These are phyloP conservation scores for Pythium diclinum DNA, from an alignment of 352 stramenopile genomes.

Conservation along the genomic window DNA sequence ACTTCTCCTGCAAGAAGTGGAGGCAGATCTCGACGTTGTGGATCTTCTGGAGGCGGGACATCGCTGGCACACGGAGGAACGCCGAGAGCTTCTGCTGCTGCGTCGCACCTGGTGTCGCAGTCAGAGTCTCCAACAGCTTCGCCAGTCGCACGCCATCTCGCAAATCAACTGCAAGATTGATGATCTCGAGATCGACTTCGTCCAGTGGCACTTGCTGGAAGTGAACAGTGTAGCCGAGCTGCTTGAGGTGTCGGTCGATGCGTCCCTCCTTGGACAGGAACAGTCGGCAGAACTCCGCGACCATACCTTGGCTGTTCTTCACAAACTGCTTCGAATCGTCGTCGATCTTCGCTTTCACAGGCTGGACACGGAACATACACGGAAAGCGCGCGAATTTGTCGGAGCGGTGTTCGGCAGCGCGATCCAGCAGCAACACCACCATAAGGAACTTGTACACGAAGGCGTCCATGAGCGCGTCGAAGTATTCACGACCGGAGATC, in stretches of 20 bases:
- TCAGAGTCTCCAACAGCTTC: conserved; percentile 91
- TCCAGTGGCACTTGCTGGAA: conserved; percentile 93
- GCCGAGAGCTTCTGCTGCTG: conserved; percentile 45
- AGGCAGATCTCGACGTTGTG: conserved; percentile 95
- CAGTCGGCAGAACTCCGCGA: conserved; percentile 90
- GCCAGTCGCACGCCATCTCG: conserved; percentile 94
- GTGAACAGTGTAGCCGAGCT: conserved; percentile 81
- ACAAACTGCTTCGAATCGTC: conserved; percentile 38
- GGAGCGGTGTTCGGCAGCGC: conserved; percentile 64
- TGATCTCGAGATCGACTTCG: conserved; percentile 92
- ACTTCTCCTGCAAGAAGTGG: conserved; percentile 75
- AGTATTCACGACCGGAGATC: conserved; percentile 74
- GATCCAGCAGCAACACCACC: conserved; percentile 92
- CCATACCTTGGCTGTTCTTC: conserved; percentile 90
- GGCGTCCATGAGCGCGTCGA: conserved; percentile 80
- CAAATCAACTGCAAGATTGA: conserved; percentile 92
- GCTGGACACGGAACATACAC: conserved; percentile 85
- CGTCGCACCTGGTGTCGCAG: conserved; percentile 19
- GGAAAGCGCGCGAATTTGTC: conserved; percentile 82
- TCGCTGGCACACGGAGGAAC: conserved; percentile 90
- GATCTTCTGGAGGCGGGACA: conserved; percentile 95
- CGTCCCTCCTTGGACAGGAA: conserved; percentile 94
- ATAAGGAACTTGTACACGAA: conserved; percentile 92
- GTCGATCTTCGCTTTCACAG: conserved; percentile 10
- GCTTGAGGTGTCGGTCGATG: conserved; percentile 92